Evolutionary conservation across 352 stramenopile genomes (phyloP).

Genomic region (Phytophthora nicotianae): DNA sequence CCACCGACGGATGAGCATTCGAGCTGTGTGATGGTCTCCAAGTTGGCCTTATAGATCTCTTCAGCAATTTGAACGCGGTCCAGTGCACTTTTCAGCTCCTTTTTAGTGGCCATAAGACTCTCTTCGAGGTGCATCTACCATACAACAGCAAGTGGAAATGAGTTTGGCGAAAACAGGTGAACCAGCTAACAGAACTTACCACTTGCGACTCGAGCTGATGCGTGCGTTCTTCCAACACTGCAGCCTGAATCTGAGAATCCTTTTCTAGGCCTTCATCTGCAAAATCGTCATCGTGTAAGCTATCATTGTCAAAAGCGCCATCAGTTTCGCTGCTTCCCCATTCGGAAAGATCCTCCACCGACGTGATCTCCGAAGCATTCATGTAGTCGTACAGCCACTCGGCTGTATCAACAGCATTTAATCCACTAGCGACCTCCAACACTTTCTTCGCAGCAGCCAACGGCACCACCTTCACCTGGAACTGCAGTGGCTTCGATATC

Average conservation of each 20-base stretch:
- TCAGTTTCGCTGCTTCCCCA: constrained; percentile 27
- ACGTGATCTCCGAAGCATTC: constrained; percentile 26
- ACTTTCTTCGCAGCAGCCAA: constrained; percentile 12
- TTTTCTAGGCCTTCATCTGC: constrained; percentile 6
- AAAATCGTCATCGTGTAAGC: constrained; percentile 9
- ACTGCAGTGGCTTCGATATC: constrained; percentile 45
- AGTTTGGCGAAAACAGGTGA: not conserved
- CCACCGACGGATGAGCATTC: constrained; percentile 27
- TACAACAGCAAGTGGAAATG: constrained; percentile 2
- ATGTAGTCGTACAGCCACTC: constrained; percentile 29
- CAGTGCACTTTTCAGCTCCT: constrained; percentile 45
- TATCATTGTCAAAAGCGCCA: constrained; percentile 9
- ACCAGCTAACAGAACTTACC: constrained; percentile 35
- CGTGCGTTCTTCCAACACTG: constrained; percentile 27
- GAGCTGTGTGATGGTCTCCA: constrained; percentile 63
- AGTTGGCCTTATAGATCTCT: constrained; percentile 66
- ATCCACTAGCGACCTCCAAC: constrained; percentile 11
- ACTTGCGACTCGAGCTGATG: constrained; percentile 46
- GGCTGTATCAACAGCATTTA: constrained; percentile 16
- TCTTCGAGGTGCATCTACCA: constrained; percentile 42
- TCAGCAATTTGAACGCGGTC: constrained; percentile 51
- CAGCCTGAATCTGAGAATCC: constrained; percentile 14
- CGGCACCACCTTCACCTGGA: constrained; percentile 35
- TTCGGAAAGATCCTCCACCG: constrained; percentile 18
- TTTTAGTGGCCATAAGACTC: constrained; percentile 32